Percentiles rank a stretch among this genome's conserved stretches.
These are phyloP conservation scores for Salvia hispanica DNA, from an alignment of 257 asterid genomes.

Conservation along the genomic window DNA sequence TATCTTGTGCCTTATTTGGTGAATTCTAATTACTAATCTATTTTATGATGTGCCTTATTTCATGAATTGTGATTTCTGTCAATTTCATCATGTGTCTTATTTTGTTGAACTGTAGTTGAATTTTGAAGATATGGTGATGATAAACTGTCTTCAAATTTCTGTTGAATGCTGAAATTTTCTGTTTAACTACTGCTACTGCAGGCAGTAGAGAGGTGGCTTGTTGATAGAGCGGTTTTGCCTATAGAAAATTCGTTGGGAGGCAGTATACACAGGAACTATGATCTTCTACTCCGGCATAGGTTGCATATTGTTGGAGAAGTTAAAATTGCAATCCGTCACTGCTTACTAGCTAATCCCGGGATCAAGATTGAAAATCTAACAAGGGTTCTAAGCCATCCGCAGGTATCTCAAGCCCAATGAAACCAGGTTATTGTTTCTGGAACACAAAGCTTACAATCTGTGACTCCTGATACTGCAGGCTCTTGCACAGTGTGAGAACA, in stretches of 20 bases:
- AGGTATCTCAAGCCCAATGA: constrained; percentile 51
- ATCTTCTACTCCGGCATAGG: constrained; percentile 87
- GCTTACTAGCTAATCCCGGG: constrained; percentile 88
- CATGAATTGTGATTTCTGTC: constrained; percentile 2
- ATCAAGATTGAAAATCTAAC: constrained; percentile 65
- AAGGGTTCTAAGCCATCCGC: constrained; percentile 99
- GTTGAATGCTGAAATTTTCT: constrained; percentile 20
- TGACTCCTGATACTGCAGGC: constrained; percentile 59
- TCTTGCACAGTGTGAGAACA: constrained; percentile 98
- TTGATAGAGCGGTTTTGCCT: constrained; percentile 96
- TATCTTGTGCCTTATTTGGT: constrained; percentile 3
- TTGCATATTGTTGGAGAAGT: constrained; percentile 99
- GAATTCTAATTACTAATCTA: not conserved
- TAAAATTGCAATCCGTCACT: constrained; percentile 83
- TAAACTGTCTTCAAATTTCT: not conserved
- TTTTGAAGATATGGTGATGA: constrained; percentile 6
- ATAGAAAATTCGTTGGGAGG: constrained; percentile 97
- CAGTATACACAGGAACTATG: constrained; percentile 97
- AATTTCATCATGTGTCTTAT: not conserved
- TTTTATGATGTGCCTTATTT: not conserved
- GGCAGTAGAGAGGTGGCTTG: constrained; percentile 98
- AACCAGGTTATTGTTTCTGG: constrained; percentile 16
- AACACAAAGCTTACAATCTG: constrained; percentile 22
- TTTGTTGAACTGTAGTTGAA: constrained; percentile 1
- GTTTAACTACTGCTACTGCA: constrained; percentile 34